Conservation (phyloP, 2,329 filamentous ascomycete species). For the Blastomyces gilchristii region DNA sequence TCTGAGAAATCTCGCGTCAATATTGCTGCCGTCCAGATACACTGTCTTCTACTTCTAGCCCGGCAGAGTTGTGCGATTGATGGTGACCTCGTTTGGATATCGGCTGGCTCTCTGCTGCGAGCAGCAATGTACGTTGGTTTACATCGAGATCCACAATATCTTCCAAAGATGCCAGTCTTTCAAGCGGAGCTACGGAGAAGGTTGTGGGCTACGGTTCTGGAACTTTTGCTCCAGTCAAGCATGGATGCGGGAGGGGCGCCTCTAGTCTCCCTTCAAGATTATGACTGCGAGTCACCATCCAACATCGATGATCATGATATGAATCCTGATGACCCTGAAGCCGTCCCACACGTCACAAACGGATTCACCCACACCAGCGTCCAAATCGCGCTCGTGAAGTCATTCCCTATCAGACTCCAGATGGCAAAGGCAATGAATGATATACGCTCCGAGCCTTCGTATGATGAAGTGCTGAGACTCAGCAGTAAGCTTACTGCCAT, state of each 20-base stretch:
- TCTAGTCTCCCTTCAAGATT: slow-evolving; percentile 26
- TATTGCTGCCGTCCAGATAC: slow-evolving; percentile 26
- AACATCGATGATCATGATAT: slow-evolving; percentile 31
- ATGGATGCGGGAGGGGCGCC: slow-evolving; percentile 27
- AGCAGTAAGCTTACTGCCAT: slow-evolving; percentile 35
- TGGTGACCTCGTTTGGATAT: slow-evolving; percentile 28
- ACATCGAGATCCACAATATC: slow-evolving; percentile 30
- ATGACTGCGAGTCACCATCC: slow-evolving; percentile 28
- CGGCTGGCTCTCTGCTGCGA: slow-evolving; percentile 31
- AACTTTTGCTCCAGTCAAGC: slow-evolving; percentile 32
- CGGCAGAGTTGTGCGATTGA: slow-evolving; percentile 25
- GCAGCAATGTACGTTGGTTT: slow-evolving; percentile 35
- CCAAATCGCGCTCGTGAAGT: slow-evolving; percentile 39
- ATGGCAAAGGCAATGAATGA: slow-evolving; percentile 41
- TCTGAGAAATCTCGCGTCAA: slow-evolving; percentile 25
- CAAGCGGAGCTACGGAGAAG: slow-evolving; percentile 38
- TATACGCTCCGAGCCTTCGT: slow-evolving; percentile 35
- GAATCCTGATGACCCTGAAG: neutral
- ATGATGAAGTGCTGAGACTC: slow-evolving; percentile 40
- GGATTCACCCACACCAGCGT: slow-evolving; percentile 43
- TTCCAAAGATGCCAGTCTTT: slow-evolving; percentile 28
- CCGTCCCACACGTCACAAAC: slow-evolving; percentile 23
- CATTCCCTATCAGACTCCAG: slow-evolving; percentile 36
- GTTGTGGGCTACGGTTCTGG: slow-evolving; percentile 35
- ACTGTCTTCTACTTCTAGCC: slow-evolving; percentile 28